These are phyloP conservation scores for Desmodesmus armatus DNA, from an alignment of 139 green algal genomes.

Conservation along the genomic window DNA sequence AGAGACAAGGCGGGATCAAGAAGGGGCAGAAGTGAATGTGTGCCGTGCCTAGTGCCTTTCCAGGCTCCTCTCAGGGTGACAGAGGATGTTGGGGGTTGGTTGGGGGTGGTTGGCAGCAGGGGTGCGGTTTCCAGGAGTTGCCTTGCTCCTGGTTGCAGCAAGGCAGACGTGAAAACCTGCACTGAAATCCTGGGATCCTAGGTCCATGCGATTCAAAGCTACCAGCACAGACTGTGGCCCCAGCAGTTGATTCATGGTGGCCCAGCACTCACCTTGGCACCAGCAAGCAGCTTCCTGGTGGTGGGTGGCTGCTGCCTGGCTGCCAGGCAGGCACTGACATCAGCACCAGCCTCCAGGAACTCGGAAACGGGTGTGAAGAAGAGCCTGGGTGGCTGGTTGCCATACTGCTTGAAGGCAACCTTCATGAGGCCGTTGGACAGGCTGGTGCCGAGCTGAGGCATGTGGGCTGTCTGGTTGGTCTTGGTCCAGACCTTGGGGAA, in stretches of 20 bases:
- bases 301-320: background rate
- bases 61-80: too few species aligned
- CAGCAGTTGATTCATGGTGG: background rate
- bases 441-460: background rate
- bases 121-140: too few species aligned
- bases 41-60: background rate
- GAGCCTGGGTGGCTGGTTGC: slow-evolving; percentile 23
- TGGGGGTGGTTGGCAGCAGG: too few species aligned
- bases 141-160: too few species aligned
- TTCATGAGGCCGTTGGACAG: slow-evolving; percentile 1
- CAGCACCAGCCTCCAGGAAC: background rate
- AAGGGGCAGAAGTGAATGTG: too few species aligned
- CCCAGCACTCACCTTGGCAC: background rate
- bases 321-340: slow-evolving; percentile 2
- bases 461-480: slow-evolving; percentile 20
- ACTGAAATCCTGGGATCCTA: too few species aligned
- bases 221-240: too few species aligned
- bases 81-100: too few species aligned
- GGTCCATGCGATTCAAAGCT: too few species aligned
- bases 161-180: too few species aligned
- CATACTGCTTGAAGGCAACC: slow-evolving; percentile 41
- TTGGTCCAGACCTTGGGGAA: slow-evolving; percentile 24
- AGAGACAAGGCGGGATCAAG: too few species aligned
- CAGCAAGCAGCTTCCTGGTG: background rate
- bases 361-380: slow-evolving; percentile 20